Evolutionary conservation across 176 grass and related monocot species (phyloP).

Genomic region (Cocos nucifera): DNA sequence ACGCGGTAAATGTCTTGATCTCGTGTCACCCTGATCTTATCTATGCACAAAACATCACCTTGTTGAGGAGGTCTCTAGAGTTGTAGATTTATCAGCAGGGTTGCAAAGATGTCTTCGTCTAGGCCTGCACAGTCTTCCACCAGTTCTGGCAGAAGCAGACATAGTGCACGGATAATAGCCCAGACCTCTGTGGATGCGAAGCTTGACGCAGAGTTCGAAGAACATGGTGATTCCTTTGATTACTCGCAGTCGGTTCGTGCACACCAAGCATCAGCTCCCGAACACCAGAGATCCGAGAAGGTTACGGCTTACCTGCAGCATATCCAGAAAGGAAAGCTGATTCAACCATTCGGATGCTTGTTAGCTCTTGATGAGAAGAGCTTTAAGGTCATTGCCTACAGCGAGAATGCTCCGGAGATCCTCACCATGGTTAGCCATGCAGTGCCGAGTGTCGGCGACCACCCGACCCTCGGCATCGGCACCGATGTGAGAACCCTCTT

Average conservation of each 20-base stretch:
- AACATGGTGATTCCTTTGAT: constrained; percentile 62
- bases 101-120: constrained; percentile 52
- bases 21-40: not conserved
- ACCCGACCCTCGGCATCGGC: constrained; percentile 52
- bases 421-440: constrained; percentile 67
- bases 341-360: constrained; percentile 84
- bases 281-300: constrained; percentile 41
- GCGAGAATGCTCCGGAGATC: constrained; percentile 77
- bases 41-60: constrained; percentile 10
- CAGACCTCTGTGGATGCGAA: constrained; percentile 83
- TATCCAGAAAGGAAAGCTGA: constrained; percentile 70
- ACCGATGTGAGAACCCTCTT: constrained; percentile 62
- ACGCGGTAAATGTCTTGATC: too few relatives aligned
- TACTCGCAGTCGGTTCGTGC: constrained; percentile 67
- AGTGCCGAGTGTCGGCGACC: constrained; percentile 53
- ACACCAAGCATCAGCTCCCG: constrained; percentile 10
- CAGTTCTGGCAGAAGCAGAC: constrained; percentile 28
- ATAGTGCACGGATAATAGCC: constrained; percentile 53
- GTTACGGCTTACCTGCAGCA: constrained; percentile 82
- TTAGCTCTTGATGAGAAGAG: constrained; percentile 75
- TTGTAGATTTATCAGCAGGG: not conserved
- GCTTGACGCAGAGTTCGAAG: constrained; percentile 77
- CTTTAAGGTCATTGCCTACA: constrained; percentile 60
- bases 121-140: constrained; percentile 33
- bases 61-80: constrained; percentile 1